phyloP scores from a whole-genome alignment of 306 rosid species.

The Potentilla sterilis region DNA sequence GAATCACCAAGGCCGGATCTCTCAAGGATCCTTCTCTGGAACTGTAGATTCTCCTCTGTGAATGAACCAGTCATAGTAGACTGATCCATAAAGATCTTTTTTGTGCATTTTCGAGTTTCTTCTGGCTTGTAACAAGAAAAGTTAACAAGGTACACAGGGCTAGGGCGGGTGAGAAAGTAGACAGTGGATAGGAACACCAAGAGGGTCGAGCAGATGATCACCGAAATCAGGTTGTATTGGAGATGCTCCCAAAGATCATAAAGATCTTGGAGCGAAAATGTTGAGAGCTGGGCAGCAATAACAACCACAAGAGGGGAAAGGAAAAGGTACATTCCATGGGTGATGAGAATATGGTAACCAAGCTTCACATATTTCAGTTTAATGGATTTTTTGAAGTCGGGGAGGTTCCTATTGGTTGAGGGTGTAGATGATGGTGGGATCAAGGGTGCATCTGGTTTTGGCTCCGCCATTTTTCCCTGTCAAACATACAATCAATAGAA shows the following conservation, averaged over 20 bases:
- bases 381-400: conserved; percentile 79
- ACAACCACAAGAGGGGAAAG: conserved; percentile 63
- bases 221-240: conserved; percentile 67
- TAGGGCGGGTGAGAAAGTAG: conserved; percentile 75
- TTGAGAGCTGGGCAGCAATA: conserved; percentile 69
- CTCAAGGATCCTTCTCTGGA: conserved; percentile 84
- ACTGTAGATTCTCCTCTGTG: conserved; percentile 59
- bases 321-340: conserved; percentile 83
- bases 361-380: conserved; percentile 85
- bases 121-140: conserved; percentile 92
- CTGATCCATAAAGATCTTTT: conserved; percentile 72
- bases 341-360: conserved; percentile 82
- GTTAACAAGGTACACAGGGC: conserved; percentile 70
- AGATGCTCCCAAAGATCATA: conserved; percentile 80
- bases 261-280: conserved; percentile 63
- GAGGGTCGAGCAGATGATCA: conserved; percentile 65
- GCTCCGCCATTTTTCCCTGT: conserved; percentile 61
- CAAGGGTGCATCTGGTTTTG: conserved; percentile 43
- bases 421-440: conserved; percentile 46
- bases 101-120: conserved; percentile 64
- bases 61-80: conserved; percentile 60
- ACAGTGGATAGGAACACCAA: conserved; percentile 78
- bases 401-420: conserved; percentile 47
- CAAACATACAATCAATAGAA: conserved; percentile 22
- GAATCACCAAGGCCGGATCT: conserved; percentile 85